phyloP scores from a whole-genome alignment of 495 filamentous ascomycete species.

The Aspergillus panamensis region DNA sequence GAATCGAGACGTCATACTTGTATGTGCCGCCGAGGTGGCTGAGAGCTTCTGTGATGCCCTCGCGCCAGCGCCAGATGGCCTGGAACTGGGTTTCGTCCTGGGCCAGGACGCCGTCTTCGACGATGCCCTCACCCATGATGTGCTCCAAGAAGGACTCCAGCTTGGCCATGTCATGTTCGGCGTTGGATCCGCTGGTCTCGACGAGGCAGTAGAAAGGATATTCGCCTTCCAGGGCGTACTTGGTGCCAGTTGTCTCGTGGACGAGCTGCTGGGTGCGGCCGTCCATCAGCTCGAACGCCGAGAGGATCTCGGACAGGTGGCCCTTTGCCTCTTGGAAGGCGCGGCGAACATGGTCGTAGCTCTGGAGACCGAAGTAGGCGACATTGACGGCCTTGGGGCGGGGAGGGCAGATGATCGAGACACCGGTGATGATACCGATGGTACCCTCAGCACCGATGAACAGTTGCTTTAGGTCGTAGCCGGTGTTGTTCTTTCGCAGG shows the following conservation, averaged over 20 bases:
- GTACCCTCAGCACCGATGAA: constrained; percentile 96
- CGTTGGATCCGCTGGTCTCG: constrained; percentile 91
- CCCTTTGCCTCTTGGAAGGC: constrained; percentile 84
- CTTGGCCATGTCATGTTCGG: constrained; percentile 89
- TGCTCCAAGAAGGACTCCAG: constrained; percentile 81
- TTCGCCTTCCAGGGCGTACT: constrained; percentile 72
- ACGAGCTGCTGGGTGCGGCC: constrained; percentile 73
- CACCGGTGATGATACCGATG: constrained; percentile 85
- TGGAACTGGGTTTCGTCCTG: constrained; percentile 87
- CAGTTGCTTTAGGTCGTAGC: constrained; percentile 95
- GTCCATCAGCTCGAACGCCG: constrained; percentile 97
- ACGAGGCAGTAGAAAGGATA: constrained; percentile 95
- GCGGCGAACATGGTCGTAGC: constrained; percentile 77
- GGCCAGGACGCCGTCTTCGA: constrained; percentile 83
- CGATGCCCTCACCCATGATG: constrained; percentile 79
- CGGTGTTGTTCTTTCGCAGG: constrained; percentile 96
- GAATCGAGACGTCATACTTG: constrained; percentile 97
- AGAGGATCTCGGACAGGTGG: constrained; percentile 89
- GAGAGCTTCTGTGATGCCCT: constrained; percentile 83
- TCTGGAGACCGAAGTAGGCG: constrained; percentile 81
- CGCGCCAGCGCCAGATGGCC: constrained; percentile 86
- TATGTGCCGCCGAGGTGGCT: constrained; percentile 94
- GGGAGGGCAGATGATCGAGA: constrained; percentile 86
- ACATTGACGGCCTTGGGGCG: constrained; percentile 82
- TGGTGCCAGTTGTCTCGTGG: constrained; percentile 66